Evolutionary conservation across 257 asterid species (phyloP).

Genomic region (Salvia hispanica): DNA sequence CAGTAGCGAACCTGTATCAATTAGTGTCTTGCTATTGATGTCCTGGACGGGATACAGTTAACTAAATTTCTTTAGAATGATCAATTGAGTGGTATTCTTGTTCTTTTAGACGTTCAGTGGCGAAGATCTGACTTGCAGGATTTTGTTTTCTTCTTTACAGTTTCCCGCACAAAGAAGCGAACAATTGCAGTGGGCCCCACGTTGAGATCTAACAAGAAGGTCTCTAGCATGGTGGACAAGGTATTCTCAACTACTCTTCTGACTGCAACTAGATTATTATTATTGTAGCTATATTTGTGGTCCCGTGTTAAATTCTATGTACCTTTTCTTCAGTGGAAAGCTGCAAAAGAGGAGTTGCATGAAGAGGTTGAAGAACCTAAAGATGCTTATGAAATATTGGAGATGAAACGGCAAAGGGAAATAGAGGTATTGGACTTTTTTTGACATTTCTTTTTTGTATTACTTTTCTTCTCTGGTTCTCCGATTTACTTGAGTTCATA

Average conservation of each 20-base stretch:
- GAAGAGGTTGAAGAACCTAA: constrained; percentile 85
- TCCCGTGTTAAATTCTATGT: not conserved
- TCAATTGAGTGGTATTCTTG: not conserved
- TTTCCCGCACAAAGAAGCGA: constrained; percentile 70
- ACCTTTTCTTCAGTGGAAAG: constrained; percentile 75
- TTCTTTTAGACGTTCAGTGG: constrained; percentile 3
- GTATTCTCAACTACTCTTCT: constrained; percentile 40
- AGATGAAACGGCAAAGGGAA: constrained; percentile 79
- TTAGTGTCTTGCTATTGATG: not conserved
- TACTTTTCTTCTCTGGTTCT: not conserved
- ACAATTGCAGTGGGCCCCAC: constrained; percentile 67
- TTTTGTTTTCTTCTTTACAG: constrained; percentile 39
- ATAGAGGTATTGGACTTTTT: constrained; percentile 67
- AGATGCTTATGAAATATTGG: constrained; percentile 69
- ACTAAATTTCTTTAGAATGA: not conserved
- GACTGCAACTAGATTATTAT: not conserved
- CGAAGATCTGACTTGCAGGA: constrained; percentile 24
- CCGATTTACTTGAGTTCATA: constrained; percentile 12
- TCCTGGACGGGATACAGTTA: constrained; percentile 9
- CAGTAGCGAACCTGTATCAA: not conserved
- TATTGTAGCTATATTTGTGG: constrained; percentile 1
- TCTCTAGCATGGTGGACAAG: constrained; percentile 97
- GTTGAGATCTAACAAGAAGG: constrained; percentile 88
- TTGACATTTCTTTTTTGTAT: not conserved
- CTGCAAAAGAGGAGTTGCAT: constrained; percentile 94